Percentiles rank a stretch among this genome's conserved stretches.
Conservation (phyloP, 2,329 filamentous ascomycete species). For the Trichoderma brevicompactum region DNA sequence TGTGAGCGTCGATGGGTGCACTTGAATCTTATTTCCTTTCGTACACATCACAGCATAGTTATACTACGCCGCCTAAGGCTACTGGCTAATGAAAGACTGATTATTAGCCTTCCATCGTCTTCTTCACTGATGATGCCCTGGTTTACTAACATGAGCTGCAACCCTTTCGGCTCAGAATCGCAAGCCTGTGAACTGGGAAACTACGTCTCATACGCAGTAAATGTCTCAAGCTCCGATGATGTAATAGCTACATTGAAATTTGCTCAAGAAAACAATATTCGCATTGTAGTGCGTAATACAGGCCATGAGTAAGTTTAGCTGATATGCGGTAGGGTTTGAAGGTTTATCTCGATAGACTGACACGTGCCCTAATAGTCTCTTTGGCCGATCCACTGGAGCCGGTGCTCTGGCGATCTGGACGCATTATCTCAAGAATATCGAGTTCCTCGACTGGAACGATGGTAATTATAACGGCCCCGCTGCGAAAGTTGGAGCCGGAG, state of each 20-base stretch:
- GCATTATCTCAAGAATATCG: constrained; percentile 47
- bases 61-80: too few species aligned
- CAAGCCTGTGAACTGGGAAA: constrained; percentile 47
- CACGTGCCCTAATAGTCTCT: background rate
- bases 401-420: constrained; percentile 49
- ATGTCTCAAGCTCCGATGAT: constrained; percentile 38
- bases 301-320: constrained; percentile 52
- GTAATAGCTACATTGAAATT: constrained; percentile 41
- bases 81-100: background rate
- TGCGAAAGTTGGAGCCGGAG: constrained; percentile 58
- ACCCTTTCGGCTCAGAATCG: constrained; percentile 43
- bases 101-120: constrained; percentile 15
- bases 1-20: constrained; percentile 29
- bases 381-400: constrained; percentile 62
- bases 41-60: too few species aligned
- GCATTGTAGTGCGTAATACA: constrained; percentile 56
- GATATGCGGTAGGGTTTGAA: background rate
- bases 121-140: constrained; percentile 37
- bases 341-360: background rate
- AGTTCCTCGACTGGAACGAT: constrained; percentile 49
- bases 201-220: constrained; percentile 44
- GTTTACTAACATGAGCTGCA: constrained; percentile 40
- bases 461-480: constrained; percentile 54
- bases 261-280: constrained; percentile 47
- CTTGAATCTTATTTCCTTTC: too few species aligned